These are phyloP conservation scores for Penicillium pancosmium DNA, from an alignment of 495 filamentous ascomycete species.

Conservation along the genomic window DNA sequence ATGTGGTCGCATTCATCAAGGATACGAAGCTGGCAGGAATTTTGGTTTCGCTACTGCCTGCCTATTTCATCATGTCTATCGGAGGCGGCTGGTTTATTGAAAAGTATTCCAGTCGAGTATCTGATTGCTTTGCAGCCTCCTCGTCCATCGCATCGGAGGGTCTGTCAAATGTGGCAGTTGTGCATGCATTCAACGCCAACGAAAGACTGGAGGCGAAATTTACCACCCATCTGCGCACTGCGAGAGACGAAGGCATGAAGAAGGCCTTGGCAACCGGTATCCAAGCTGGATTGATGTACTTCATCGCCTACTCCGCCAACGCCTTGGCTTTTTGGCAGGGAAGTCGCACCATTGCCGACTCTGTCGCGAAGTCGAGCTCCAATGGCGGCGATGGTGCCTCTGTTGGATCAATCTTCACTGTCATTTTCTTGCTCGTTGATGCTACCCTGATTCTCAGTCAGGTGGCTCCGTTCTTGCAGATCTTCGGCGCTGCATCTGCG, in stretches of 20 bases:
- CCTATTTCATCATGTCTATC: slow-evolving; percentile 64
- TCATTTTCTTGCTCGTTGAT: slow-evolving; percentile 65
- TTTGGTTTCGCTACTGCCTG: slow-evolving; percentile 59
- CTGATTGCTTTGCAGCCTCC: slow-evolving; percentile 48
- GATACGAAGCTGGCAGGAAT: slow-evolving; percentile 41
- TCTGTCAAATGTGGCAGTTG: slow-evolving; percentile 43
- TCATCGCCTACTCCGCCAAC: slow-evolving; percentile 64
- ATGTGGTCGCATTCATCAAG: slow-evolving; percentile 64
- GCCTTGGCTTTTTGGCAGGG: slow-evolving; percentile 69
- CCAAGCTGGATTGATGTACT: slow-evolving; percentile 63
- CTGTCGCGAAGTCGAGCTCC: slow-evolving; percentile 34
- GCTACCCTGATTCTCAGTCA: slow-evolving; percentile 63
- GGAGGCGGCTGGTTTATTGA: slow-evolving; percentile 59
- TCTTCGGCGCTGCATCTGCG: slow-evolving; percentile 58
- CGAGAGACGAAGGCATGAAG: slow-evolving; percentile 48
- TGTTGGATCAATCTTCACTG: slow-evolving; percentile 62
- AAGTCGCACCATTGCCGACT: slow-evolving; percentile 50
- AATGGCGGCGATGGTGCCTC: slow-evolving; percentile 33
- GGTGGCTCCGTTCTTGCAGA: slow-evolving; percentile 61
- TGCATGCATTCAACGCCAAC: slow-evolving; percentile 50
- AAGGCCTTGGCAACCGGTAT: slow-evolving; percentile 57
- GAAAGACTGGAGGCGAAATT: slow-evolving; percentile 53
- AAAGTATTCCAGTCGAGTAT: slow-evolving; percentile 54
- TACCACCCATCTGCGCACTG: slow-evolving; percentile 34
- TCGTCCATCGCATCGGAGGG: slow-evolving; percentile 48